These are phyloP conservation scores for Ascochyta koolunga DNA, from an alignment of 2,329 filamentous ascomycete species.

Conservation along the genomic window DNA sequence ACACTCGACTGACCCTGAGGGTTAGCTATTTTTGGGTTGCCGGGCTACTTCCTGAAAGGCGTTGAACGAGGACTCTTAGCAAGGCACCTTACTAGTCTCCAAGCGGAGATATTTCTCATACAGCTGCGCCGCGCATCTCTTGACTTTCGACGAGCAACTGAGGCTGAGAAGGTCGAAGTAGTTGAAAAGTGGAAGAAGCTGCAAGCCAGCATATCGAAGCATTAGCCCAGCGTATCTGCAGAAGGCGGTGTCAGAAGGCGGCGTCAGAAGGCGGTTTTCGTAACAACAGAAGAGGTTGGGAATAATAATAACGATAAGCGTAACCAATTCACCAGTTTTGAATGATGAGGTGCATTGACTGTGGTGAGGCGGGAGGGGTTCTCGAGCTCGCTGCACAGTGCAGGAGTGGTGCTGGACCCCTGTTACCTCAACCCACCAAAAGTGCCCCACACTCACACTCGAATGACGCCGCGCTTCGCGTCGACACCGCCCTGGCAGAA, in stretches of 20 bases:
- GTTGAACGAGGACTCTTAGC: conserved; percentile 13
- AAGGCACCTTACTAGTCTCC: conserved; percentile 16
- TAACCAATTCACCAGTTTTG: no score
- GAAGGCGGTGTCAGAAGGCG: neutral
- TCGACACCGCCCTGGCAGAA: conserved; percentile 19
- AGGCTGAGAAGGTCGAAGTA: conserved; percentile 7
- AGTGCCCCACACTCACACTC: neutral
- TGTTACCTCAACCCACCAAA: conserved; percentile 1
- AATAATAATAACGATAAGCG: no score
- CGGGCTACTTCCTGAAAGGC: conserved; percentile 20
- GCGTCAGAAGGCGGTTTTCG: no score
- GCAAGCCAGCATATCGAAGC: conserved; percentile 3
- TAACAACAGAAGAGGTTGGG: neutral
- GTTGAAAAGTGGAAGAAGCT: conserved; percentile 5
- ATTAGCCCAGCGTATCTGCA: neutral
- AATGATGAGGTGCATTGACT: no score
- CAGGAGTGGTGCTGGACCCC: no score
- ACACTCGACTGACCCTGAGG: neutral
- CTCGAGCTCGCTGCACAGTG: no score
- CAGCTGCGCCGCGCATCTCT: conserved; percentile 13
- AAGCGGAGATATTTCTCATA: conserved; percentile 20
- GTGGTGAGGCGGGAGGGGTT: no score
- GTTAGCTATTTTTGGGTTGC: conserved; percentile 17
- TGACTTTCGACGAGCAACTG: neutral
- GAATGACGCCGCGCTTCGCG: conserved; percentile 2